Base-by-base conservation (phyloP, 306 rosid species). In the Spatholobus suberectus region DNA sequence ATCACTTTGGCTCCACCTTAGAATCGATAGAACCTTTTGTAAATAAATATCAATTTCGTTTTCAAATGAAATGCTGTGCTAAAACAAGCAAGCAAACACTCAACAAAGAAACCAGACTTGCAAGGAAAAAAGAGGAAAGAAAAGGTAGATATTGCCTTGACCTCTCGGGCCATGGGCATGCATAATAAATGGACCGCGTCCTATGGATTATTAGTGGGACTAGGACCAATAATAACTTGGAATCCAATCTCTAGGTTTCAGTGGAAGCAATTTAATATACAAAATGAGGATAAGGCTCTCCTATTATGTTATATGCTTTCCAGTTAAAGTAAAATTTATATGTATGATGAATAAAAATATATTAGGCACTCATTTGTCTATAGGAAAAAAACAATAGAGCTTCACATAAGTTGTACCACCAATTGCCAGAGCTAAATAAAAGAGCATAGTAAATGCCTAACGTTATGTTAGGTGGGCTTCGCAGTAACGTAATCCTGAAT, bases 381-480 rank as follows among this genome's bases (percentile, higher is more conserved):
- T 13, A 14, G 32, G 6, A 0, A 61, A 69, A 66, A n/a, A 58
- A 12, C n/a, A 66, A 47, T 2, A 34, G 63, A 13, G 37, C 7
- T 23, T 59, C 0, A 59, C 41, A 34, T 4, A 57, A 72, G 79
- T 32, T 67, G 85, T 75, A 69, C 77, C 49, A 46, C 15, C 2
- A 14, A 65, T 78, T 34, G 41, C 11, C 83, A 67, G 63, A 75
- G 46, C 26, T 15, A 12, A 62, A 27, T 77, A 41, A 73, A 78
- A 84, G 46, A 58, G 79, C 61, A 61, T 68, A 72, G 76, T 89
- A 75, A 88, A 88, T 85, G 76, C 35, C 78, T 75, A 82, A 78
- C 52, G 35, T 69, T 27, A n/a, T 55, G 87, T 83, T 86, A 61
- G 87, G 88, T 90, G 85, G 81, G 38, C 9, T 72, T 81, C 11